phyloP scores from a whole-genome alignment of 768 basidiomycete species.

The Termitomyces sp. region DNA sequence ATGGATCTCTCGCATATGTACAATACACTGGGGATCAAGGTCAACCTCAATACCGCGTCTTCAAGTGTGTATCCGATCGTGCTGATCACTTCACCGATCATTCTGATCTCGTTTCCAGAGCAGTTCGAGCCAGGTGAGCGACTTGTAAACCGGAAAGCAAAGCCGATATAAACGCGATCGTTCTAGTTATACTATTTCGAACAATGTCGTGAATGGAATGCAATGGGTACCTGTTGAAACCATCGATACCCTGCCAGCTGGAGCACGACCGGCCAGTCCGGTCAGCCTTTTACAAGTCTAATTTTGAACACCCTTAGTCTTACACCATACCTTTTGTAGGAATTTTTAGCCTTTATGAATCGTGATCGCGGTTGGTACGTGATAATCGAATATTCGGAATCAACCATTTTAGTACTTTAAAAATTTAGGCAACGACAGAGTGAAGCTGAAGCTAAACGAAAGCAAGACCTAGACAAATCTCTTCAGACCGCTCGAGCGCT shows the following conservation, averaged over 20 bases:
- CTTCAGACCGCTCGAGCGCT: constrained; percentile 52
- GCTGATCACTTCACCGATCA: constrained; percentile 9
- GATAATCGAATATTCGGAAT: background rate
- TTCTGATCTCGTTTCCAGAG: constrained; percentile 36
- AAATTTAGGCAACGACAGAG: constrained; percentile 30
- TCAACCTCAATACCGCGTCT: constrained; percentile 59
- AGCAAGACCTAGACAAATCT: constrained; percentile 54
- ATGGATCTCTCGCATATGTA: constrained; percentile 68
- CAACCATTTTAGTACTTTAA: background rate
- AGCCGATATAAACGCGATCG: constrained; percentile 17
- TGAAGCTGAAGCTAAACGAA: constrained; percentile 36
- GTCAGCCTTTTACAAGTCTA: constrained; percentile 28
- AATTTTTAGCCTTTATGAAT: constrained; percentile 54
- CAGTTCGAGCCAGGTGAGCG: constrained; percentile 66
- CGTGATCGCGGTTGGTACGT: constrained; percentile 41
- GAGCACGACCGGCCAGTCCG: constrained; percentile 52
- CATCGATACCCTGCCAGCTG: constrained; percentile 52
- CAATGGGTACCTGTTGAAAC: constrained; percentile 70
- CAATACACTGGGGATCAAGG: constrained; percentile 62
- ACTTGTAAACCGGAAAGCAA: background rate
- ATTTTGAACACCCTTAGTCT: background rate
- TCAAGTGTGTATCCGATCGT: constrained; percentile 47
- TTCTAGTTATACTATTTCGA: constrained; percentile 64
- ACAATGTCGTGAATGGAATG: constrained; percentile 62
- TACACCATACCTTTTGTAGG: constrained; percentile 27